Percentiles rank a stretch among this genome's conserved stretches.
Conservation (phyloP, 208 protist species). For the Willaertia magna region DNA sequence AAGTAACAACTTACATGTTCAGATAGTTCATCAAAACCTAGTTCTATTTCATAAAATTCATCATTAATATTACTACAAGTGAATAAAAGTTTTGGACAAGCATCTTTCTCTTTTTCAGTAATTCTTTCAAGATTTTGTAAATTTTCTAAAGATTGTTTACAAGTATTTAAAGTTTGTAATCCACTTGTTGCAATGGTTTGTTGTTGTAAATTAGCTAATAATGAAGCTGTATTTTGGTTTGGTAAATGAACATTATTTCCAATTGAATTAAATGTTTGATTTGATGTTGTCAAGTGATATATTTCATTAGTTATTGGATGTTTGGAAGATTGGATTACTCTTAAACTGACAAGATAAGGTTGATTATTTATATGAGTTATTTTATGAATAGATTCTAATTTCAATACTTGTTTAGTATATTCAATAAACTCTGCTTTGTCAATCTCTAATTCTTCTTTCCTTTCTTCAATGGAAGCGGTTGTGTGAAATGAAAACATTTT, state of each 20-base stretch:
- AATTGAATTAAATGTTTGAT: background rate
- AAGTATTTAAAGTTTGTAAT: background rate
- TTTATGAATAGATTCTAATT: background rate
- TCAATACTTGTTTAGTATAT: background rate
- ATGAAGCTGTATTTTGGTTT: background rate
- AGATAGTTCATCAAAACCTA: background rate
- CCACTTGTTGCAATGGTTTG: background rate
- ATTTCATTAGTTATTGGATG: background rate
- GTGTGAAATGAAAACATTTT: too few species aligned
- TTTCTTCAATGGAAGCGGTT: too few species aligned
- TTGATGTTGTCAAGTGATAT: background rate
- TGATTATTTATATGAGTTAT: background rate
- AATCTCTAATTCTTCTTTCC: background rate
- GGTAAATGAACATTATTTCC: background rate
- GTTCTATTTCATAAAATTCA: background rate
- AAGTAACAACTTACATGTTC: background rate
- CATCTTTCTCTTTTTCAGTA: background rate
- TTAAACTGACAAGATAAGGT: background rate
- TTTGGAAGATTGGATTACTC: background rate
- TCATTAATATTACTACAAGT: background rate
- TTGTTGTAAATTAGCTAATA: background rate
- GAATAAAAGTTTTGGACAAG: background rate
- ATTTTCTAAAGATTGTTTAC: background rate
- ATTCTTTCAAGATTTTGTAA: background rate
- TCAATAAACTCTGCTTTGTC: background rate